Conservation (phyloP, 176 grass and related monocot genomes). For the Thalia dealbata region DNA sequence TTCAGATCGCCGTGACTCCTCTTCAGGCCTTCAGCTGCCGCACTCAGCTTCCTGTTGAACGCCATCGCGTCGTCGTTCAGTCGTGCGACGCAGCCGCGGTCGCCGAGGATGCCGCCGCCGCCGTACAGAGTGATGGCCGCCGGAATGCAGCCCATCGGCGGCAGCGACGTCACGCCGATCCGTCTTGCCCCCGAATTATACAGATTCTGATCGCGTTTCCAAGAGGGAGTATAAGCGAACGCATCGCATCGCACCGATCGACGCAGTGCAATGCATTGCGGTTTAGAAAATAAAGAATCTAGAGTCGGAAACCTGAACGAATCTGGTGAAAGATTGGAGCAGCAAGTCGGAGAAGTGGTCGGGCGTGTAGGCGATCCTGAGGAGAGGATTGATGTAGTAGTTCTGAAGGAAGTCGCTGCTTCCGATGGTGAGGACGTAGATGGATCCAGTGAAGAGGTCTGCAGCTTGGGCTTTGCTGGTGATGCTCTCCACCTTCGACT, state of each 20-base stretch:
- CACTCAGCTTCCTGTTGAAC: slow-evolving; percentile 62
- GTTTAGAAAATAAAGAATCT: too few species aligned
- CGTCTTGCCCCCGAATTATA: slow-evolving; percentile 59
- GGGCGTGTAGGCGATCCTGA: slow-evolving; percentile 33
- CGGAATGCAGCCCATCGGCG: slow-evolving; percentile 69
- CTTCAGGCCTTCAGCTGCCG: slow-evolving; percentile 29
- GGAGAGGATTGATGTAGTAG: slow-evolving; percentile 72
- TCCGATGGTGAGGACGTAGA: slow-evolving; percentile 72
- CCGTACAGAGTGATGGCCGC: slow-evolving; percentile 65
- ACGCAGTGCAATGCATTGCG: too few species aligned
- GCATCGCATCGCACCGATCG: too few species aligned
- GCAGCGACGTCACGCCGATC: slow-evolving; percentile 86
- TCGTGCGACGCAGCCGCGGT: slow-evolving; percentile 35
- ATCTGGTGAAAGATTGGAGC: slow-evolving; percentile 46
- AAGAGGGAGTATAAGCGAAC: too few species aligned
- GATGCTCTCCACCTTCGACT: slow-evolving; percentile 37
- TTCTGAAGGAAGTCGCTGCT: slow-evolving; percentile 91
- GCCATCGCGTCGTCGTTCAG: slow-evolving; percentile 57
- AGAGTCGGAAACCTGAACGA: slow-evolving; percentile 36
- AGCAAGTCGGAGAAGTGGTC: slow-evolving; percentile 57
- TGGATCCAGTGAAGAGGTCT: slow-evolving; percentile 49
- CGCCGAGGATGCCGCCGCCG: slow-evolving; percentile 9
- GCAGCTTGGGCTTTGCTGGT: slow-evolving; percentile 32
- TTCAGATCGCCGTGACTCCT: slow-evolving; percentile 44
- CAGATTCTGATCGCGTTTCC: slow-evolving; percentile 38